Evolutionary conservation across 2,329 filamentous ascomycete genomes (phyloP).

Genomic region (Pseudogymnoascus destructans): DNA sequence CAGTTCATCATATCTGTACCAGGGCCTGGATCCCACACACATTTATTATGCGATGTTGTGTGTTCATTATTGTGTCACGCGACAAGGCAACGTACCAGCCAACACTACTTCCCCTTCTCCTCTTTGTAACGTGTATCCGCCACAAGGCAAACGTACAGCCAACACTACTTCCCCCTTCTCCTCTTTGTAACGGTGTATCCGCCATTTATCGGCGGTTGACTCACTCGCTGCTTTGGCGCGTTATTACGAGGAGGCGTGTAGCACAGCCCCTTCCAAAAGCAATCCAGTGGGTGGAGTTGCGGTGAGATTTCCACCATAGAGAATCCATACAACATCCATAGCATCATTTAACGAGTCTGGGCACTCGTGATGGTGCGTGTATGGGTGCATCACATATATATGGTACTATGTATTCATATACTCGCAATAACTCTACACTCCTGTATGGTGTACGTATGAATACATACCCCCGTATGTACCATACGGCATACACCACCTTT

Average conservation of each 20-base stretch:
- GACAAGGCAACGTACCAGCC: no score
- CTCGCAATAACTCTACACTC: slow-evolving; percentile 6
- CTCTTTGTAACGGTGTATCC: no score
- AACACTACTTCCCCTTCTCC: no score
- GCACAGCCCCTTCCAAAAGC: not conserved
- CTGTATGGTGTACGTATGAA: not conserved
- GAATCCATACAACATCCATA: not conserved
- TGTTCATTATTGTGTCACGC: not conserved
- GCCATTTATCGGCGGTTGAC: not conserved
- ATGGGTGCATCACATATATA: no score
- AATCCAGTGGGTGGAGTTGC: not conserved
- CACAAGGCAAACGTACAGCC: no score
- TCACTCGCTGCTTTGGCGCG: not conserved
- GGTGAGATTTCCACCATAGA: not conserved
- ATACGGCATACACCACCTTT: no score
- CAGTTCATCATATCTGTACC: no score
- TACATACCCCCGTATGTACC: not conserved
- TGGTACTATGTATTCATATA: no score
- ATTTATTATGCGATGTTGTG: not conserved
- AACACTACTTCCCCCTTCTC: no score
- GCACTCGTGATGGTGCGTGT: not conserved
- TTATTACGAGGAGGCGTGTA: not conserved
- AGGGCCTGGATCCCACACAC: not conserved
- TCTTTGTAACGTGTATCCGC: no score
- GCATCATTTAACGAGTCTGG: not conserved